A percentile compares a stretch with the other conserved stretches of the same genome.
Conservation (phyloP, 2,329 filamentous ascomycete species). For the Hymenoscyphus repandus region DNA sequence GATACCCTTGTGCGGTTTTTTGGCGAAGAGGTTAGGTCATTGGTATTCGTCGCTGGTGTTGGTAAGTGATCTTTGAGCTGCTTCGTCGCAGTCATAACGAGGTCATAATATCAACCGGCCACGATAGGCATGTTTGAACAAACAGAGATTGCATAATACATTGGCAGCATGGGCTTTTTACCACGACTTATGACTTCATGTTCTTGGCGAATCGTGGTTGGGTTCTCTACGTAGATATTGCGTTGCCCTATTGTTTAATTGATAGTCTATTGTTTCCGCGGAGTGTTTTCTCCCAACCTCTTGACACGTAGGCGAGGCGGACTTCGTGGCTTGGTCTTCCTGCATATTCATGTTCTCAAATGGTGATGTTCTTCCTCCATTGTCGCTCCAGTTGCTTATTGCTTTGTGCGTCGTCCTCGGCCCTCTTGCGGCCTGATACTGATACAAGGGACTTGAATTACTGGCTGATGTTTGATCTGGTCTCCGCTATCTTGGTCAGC, state of each 20-base stretch:
- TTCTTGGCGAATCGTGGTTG: constrained; percentile 3
- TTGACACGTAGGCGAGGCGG: no score
- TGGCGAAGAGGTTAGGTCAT: constrained; percentile 16
- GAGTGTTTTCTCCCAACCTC: no score
- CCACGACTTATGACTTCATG: constrained; percentile 14
- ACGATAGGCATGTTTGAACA: background rate
- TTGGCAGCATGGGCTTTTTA: constrained; percentile 4
- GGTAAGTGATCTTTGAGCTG: background rate
- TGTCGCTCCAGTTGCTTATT: background rate
- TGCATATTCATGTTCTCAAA: background rate
- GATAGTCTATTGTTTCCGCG: no score
- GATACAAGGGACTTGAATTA: background rate
- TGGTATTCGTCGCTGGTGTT: constrained; percentile 11
- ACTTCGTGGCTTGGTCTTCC: background rate
- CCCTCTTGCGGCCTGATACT: background rate
- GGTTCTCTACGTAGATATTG: background rate
- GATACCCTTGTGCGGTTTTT: constrained; percentile 11
- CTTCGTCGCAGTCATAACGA: constrained; percentile 3
- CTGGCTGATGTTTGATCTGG: background rate
- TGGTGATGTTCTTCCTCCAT: background rate
- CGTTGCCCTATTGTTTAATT: background rate
- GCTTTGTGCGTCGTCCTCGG: background rate
- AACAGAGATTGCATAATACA: background rate
- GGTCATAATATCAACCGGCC: background rate
- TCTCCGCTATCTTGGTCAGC: background rate